These are phyloP conservation scores for Aspergillus bridgeri DNA, from an alignment of 495 filamentous ascomycete genomes.

Conservation along the genomic window DNA sequence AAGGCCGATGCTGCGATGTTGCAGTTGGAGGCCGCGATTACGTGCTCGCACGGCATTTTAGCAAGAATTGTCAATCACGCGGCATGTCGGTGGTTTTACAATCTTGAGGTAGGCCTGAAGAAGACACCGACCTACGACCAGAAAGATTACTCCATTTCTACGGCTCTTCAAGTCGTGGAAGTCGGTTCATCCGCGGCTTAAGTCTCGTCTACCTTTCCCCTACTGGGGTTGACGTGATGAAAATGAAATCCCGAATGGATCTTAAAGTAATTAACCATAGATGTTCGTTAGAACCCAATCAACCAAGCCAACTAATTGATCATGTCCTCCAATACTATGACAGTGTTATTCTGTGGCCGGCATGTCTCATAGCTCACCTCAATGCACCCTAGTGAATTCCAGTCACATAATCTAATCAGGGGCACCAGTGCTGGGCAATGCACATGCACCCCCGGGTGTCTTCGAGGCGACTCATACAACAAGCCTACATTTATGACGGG, in stretches of 20 bases:
- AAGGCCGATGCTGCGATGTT: slow-evolving; percentile 24
- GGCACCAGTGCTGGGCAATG: too few species aligned
- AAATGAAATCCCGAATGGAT: too few species aligned
- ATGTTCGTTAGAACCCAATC: not conserved
- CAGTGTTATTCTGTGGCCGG: not conserved
- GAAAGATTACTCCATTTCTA: not conserved
- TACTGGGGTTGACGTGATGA: not conserved
- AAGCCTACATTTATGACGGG: not conserved
- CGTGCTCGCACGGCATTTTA: slow-evolving; percentile 37
- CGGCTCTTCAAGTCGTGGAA: not conserved
- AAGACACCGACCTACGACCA: not conserved
- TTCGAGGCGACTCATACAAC: not conserved
- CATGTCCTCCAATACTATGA: not conserved
- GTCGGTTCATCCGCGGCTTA: not conserved
- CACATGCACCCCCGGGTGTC: too few species aligned
- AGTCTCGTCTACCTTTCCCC: not conserved
- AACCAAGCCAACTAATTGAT: not conserved
- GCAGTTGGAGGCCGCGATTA: slow-evolving; percentile 29
- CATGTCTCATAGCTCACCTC: slow-evolving; percentile 38
- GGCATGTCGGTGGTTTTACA: not conserved
- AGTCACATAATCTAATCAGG: too few species aligned
- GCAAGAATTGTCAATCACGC: slow-evolving; percentile 4
- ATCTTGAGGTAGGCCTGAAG: not conserved
- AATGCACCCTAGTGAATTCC: too few species aligned
- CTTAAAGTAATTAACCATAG: too few species aligned